Percentiles rank a stretch among this genome's conserved stretches.
Evolutionary conservation across 2,329 filamentous ascomycete genomes (phyloP).

Genomic region (Gaeumannomyces sp.): DNA sequence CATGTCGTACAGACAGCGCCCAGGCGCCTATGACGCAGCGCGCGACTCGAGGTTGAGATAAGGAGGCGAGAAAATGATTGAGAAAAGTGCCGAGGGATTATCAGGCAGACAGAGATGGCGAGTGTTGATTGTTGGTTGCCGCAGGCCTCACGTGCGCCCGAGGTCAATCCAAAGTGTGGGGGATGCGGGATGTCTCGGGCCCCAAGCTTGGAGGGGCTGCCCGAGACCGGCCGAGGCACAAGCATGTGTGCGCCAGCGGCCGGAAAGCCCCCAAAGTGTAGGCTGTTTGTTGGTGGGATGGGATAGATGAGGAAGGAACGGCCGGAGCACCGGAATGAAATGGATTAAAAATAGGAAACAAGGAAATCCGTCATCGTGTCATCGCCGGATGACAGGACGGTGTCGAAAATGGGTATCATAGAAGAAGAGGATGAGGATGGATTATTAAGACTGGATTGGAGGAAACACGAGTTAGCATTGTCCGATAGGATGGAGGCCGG

Average conservation of each 20-base stretch:
- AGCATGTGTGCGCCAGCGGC: neutral
- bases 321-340: neutral
- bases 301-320: neutral
- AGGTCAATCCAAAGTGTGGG: neutral
- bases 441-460: neutral
- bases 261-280: neutral
- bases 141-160: neutral
- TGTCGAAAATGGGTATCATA: neutral
- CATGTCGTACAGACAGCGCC: too few relatives aligned
- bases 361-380: neutral
- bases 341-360: neutral
- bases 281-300: neutral
- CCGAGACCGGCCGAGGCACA: neutral
- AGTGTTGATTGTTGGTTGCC: neutral
- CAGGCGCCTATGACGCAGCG: too few relatives aligned
- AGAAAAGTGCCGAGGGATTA: neutral
- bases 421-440: neutral
- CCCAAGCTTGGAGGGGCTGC: neutral
- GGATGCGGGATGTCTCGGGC: neutral
- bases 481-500: neutral
- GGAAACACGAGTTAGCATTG: slow-evolving; percentile 6
- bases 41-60: too few relatives aligned
- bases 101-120: neutral
- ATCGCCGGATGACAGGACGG: neutral
- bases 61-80: too few relatives aligned